Conservation (phyloP, 108 stramenopile genomes). For the Cylindrotheca closterium region DNA sequence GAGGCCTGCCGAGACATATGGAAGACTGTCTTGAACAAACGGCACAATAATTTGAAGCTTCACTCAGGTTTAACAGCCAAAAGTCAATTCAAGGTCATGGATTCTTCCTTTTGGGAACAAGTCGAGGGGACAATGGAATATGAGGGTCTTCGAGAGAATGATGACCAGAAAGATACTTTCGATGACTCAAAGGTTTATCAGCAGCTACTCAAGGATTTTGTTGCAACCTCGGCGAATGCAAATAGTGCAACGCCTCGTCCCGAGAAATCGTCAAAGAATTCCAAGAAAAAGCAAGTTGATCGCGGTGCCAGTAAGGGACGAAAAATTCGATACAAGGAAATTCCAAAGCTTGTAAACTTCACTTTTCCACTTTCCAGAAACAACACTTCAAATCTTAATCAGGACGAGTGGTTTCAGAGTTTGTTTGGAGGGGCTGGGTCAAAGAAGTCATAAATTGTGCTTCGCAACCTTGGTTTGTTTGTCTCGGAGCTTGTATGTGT, state of each 20-base stretch:
- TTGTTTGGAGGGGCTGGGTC: slow-evolving; percentile 69
- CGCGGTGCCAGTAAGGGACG: slow-evolving; percentile 92
- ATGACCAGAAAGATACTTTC: slow-evolving; percentile 18
- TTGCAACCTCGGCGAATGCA: slow-evolving; percentile 21
- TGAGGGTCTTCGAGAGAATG: slow-evolving; percentile 25
- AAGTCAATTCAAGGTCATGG: slow-evolving; percentile 37
- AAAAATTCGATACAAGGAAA: slow-evolving; percentile 88
- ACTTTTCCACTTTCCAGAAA: slow-evolving; percentile 83
- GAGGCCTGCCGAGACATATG: slow-evolving; percentile 43
- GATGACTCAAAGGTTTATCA: slow-evolving; percentile 94
- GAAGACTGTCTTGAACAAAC: slow-evolving; percentile 54
- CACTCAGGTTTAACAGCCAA: slow-evolving; percentile 47
- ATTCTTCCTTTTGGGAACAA: slow-evolving; percentile 56
- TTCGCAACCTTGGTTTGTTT: too few species aligned
- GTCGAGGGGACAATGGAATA: slow-evolving; percentile 55
- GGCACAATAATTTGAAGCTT: slow-evolving; percentile 60
- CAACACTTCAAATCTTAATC: slow-evolving; percentile 48
- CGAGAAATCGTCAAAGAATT: slow-evolving; percentile 45
- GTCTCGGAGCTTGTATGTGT: too few species aligned
- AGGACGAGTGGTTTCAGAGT: slow-evolving; percentile 82
- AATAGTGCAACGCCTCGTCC: slow-evolving; percentile 38
- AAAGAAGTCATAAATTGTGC: neutral
- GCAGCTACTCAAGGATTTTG: slow-evolving; percentile 87
- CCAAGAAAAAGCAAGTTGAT: slow-evolving; percentile 67
- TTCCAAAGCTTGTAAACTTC: slow-evolving; percentile 92